Evolutionary conservation across 495 filamentous ascomycete genomes (phyloP), one percentile per base, ranked within the genome.

Genomic region (Xylaria palmicola): DNA sequence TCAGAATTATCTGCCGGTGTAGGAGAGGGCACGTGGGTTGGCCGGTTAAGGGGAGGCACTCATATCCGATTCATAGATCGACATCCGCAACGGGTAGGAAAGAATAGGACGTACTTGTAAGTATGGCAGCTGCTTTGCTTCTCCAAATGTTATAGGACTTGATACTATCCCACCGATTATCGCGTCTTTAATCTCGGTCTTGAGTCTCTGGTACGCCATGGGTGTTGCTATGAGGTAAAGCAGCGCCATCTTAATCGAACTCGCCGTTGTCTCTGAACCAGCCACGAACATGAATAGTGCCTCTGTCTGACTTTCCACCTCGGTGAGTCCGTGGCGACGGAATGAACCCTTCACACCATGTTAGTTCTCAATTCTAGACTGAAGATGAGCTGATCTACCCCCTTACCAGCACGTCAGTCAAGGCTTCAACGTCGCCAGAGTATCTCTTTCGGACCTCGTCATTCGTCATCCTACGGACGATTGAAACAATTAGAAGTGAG

Each of bases 201-300:
- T 79, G 48, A 90, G 76, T 40, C 74, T 78, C 6, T 74, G 66
- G 66, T 86, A 87, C 0, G 77, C 72, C 0, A 50, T 34, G 0
- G 77, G 74, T 48, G 79, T 73, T 6, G 71, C 72, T 12, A 88
- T 64, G 22, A 89, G 69, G 62, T 83, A 80, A 22, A 78, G 62
- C 43, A 89, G 69, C 40, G 84, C 74, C 1, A 77, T 79, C 47
- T 78, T 78, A 65, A 90, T 79, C 8, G 81, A 75, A 1, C 81
- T 84, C 0, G 83, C 81, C 0, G 82, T 85, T 10, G 87, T 87
- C 60, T 91, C 88, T 7, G 85, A 81, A n/a, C 85, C 86, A 2
- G 86, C 86, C 9, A 88, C 74, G 45, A 78, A 75, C 65, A 78
- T 74, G 32, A 81, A 64, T 2, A 78, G 29, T 29, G 71, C 70